These are phyloP conservation scores for Microbotryum silenes-acaulis DNA, from an alignment of 1,284 basidiomycete species.

Conservation along the genomic window DNA sequence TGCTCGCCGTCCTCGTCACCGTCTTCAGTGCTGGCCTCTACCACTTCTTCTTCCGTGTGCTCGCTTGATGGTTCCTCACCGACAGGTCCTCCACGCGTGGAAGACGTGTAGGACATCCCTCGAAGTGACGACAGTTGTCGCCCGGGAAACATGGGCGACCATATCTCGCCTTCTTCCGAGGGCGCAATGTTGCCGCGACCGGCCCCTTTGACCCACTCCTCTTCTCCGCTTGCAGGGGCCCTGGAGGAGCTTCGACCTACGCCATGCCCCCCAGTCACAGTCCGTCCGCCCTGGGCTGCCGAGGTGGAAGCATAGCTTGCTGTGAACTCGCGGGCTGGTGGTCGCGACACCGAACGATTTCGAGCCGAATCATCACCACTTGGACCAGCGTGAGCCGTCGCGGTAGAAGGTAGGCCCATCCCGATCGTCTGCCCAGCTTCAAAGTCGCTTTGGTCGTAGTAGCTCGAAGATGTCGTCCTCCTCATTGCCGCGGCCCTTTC, in stretches of 20 bases:
- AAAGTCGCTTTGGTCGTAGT: not conserved
- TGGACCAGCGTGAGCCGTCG: not conserved
- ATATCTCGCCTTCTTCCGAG: not conserved
- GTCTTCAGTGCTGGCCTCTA: conserved; percentile 34
- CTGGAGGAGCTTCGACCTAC: no score
- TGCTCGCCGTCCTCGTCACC: conserved; percentile 16
- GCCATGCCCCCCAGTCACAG: no score
- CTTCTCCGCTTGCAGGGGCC: no score
- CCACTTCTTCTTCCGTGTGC: conserved; percentile 26
- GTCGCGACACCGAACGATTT: no score
- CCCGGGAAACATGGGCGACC: not conserved
- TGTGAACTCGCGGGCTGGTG: no score
- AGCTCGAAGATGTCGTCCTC: not conserved
- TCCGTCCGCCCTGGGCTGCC: no score
- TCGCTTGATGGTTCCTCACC: conserved; percentile 10
- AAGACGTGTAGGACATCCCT: not conserved
- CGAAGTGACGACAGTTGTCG: conserved; percentile 9
- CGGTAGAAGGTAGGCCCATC: not conserved
- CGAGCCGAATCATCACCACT: not conserved
- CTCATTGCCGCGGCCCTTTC: conserved; percentile 10
- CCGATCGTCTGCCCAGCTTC: not conserved
- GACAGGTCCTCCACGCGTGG: not conserved
- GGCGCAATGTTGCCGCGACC: not conserved
- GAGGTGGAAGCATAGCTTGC: no score
- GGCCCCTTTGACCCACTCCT: no score